Conservation (phyloP, 805 yeast species). For the Gaillardinia entomophila region DNA sequence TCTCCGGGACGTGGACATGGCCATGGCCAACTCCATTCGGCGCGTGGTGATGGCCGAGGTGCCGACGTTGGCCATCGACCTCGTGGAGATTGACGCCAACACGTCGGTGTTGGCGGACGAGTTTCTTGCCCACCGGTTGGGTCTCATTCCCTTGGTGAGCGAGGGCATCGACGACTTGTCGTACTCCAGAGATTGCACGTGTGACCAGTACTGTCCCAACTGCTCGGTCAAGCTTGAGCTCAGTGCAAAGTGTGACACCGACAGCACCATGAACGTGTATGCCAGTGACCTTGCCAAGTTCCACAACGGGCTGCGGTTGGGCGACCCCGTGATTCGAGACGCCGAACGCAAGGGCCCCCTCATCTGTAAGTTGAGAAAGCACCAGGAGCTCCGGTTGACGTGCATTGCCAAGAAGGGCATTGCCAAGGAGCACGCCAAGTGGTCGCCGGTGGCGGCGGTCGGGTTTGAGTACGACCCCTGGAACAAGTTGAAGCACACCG, state of each 20-base stretch:
- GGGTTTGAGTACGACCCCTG: conserved; percentile 99
- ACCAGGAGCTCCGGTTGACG: conserved; percentile 81
- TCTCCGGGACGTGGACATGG: conserved; percentile 76
- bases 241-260: conserved; percentile 85
- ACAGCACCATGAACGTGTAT: conserved; percentile 83
- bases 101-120: conserved; percentile 96
- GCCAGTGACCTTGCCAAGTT: conserved; percentile 64
- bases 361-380: conserved; percentile 83
- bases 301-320: conserved; percentile 47
- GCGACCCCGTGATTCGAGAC: conserved; percentile 83
- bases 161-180: conserved; percentile 77
- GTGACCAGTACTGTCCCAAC: conserved; percentile 95
- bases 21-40: conserved; percentile 88
- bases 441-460: conserved; percentile 95
- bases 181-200: conserved; percentile 92
- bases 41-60: conserved; percentile 93
- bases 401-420: conserved; percentile 98
- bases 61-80: conserved; percentile 93
- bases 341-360: conserved; percentile 77
- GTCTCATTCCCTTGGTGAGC: conserved; percentile 83
- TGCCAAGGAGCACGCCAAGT: conserved; percentile 96
- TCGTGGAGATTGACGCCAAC: conserved; percentile 89
- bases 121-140: conserved; percentile 89
- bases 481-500: conserved; percentile 94
- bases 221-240: conserved; percentile 86